Percentiles rank a stretch among this genome's conserved stretches.
phyloP scores from a whole-genome alignment of 164 flowering plant genomes.

The Aristolochia fimbriata region DNA sequence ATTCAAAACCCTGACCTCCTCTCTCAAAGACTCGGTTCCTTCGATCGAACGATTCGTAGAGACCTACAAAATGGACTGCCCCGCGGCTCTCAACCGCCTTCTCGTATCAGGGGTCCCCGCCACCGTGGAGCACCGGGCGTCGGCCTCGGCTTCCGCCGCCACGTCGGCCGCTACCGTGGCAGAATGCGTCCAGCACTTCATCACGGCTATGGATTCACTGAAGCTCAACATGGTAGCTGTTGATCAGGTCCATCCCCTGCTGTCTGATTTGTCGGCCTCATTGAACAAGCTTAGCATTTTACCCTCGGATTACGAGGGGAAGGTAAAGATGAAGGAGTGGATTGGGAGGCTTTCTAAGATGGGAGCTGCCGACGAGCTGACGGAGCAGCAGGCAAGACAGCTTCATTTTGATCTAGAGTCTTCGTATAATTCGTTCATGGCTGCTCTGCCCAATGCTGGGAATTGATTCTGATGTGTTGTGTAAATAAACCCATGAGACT shows the following conservation, averaged over 20 bases:
- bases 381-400: conserved; percentile 93
- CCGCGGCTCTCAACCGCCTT: conserved; percentile 74
- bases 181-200: conserved; percentile 86
- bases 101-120: conserved; percentile 79
- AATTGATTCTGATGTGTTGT: background rate
- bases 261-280: conserved; percentile 63
- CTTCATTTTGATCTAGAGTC: conserved; percentile 93
- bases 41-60: conserved; percentile 75
- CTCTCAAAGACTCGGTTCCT: conserved; percentile 67
- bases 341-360: conserved; percentile 69
- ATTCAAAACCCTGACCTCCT: conserved; percentile 67
- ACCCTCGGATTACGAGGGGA: conserved; percentile 81
- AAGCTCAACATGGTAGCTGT: conserved; percentile 86
- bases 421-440: conserved; percentile 90
- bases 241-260: conserved; percentile 81
- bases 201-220: conserved; percentile 88
- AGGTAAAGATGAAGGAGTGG: conserved; percentile 89
- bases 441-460: conserved; percentile 82
- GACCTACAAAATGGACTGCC: conserved; percentile 86
- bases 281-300: conserved; percentile 57
- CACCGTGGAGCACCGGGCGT: conserved; percentile 78
- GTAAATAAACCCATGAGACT: no score
- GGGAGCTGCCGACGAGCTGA: conserved; percentile 94
- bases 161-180: conserved; percentile 78
- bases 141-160: conserved; percentile 34